These are phyloP conservation scores for Hymenoscyphus fructigenus DNA, from an alignment of 2,329 filamentous ascomycete genomes.

Conservation along the genomic window DNA sequence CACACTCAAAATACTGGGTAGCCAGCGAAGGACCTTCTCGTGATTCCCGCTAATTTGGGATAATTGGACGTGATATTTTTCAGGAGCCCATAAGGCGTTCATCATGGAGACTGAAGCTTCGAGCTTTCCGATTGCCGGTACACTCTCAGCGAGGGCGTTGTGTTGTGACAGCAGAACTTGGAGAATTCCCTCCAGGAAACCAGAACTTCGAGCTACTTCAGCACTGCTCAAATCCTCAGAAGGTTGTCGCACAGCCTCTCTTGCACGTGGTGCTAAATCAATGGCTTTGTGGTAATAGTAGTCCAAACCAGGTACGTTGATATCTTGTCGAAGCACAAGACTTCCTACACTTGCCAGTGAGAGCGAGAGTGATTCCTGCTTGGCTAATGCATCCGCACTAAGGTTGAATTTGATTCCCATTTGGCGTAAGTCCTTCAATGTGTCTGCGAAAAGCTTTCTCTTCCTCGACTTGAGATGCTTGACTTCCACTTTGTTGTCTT, in stretches of 20 bases:
- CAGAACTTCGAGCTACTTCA: constrained; percentile 75
- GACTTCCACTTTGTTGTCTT: constrained; percentile 80
- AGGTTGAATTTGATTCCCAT: constrained; percentile 92
- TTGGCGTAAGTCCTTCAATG: constrained; percentile 73
- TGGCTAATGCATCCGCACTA: constrained; percentile 67
- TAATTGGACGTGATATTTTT: constrained; percentile 24
- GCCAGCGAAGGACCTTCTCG: constrained; percentile 51
- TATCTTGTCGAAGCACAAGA: constrained; percentile 30
- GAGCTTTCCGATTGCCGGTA: constrained; percentile 22
- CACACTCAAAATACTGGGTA: constrained; percentile 66
- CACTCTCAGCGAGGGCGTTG: constrained; percentile 27
- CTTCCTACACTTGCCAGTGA: constrained; percentile 62
- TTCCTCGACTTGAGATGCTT: constrained; percentile 92
- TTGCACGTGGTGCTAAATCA: constrained; percentile 67
- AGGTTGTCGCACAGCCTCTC: constrained; percentile 68
- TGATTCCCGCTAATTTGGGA: constrained; percentile 23
- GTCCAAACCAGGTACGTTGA: constrained; percentile 50
- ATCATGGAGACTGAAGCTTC: constrained; percentile 27
- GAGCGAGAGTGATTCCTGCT: constrained; percentile 68
- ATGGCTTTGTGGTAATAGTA: constrained; percentile 78
- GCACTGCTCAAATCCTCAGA: constrained; percentile 81
- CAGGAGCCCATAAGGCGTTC: constrained; percentile 44
- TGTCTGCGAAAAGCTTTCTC: constrained; percentile 85
- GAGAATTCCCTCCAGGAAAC: constrained; percentile 84
- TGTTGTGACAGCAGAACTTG: constrained; percentile 64